These are phyloP conservation scores for Imleria badia DNA, from an alignment of 768 basidiomycete genomes.

Conservation along the genomic window DNA sequence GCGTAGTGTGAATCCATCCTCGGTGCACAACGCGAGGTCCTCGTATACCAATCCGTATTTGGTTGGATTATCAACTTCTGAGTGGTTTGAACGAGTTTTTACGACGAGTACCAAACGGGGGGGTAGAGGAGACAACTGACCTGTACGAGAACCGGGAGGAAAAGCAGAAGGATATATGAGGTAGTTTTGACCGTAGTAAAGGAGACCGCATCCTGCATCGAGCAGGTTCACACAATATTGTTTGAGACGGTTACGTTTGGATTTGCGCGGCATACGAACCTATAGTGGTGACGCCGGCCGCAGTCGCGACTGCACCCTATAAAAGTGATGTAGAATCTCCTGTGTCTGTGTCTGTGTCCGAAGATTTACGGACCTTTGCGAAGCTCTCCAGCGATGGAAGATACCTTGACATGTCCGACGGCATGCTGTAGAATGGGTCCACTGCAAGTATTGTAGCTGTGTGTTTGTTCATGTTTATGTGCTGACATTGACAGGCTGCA, in stretches of 20 bases:
- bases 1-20: conserved; percentile 69
- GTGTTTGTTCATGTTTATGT: conserved; percentile 20
- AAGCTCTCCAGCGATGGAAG: conserved; percentile 45
- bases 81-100: conserved; percentile 1
- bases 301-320: conserved; percentile 56
- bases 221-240: neutral
- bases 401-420: conserved; percentile 35
- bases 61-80: conserved; percentile 70
- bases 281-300: conserved; percentile 56
- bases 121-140: conserved; percentile 39
- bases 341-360: neutral
- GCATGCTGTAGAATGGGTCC: too few relatives aligned
- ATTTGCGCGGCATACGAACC: conserved; percentile 34
- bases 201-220: conserved; percentile 60
- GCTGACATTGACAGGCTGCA: too few relatives aligned
- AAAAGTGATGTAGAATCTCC: neutral
- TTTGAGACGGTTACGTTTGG: neutral
- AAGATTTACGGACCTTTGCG: conserved; percentile 37
- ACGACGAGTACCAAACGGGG: neutral
- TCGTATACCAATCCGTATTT: conserved; percentile 75
- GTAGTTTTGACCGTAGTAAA: conserved; percentile 85
- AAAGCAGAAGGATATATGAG: conserved; percentile 89
- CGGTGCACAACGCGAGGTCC: conserved; percentile 66
- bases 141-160: conserved; percentile 75
- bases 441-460: neutral